These are phyloP conservation scores for Oligophagozyma castellii DNA, from an alignment of 1,139 yeast species.

Conservation along the genomic window DNA sequence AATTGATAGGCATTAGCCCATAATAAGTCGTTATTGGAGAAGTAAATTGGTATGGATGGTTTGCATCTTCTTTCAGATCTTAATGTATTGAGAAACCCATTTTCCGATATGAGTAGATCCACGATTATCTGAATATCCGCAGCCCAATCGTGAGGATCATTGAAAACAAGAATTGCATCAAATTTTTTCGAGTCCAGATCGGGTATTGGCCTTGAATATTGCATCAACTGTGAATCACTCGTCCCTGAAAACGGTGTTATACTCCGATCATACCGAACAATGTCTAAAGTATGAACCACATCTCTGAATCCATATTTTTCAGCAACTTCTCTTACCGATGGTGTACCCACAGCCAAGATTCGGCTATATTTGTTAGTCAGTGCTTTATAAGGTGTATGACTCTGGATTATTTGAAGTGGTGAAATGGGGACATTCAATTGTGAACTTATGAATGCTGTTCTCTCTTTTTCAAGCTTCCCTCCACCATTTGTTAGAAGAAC, in stretches of 20 bases:
- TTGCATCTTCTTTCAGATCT: constrained; percentile 24
- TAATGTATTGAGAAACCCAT: constrained; percentile 55
- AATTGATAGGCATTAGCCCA: constrained; percentile 80
- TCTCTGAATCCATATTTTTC: constrained; percentile 64
- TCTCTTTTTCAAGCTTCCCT: constrained; percentile 53
- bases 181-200: constrained; percentile 33
- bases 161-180: constrained; percentile 75
- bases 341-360: constrained; percentile 78
- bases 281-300: constrained; percentile 66
- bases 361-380: constrained; percentile 40
- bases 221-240: constrained; percentile 39
- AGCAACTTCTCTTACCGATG: constrained; percentile 64
- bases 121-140: constrained; percentile 68
- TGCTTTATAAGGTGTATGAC: constrained; percentile 80
- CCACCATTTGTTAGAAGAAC: constrained; percentile 89
- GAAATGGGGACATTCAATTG: constrained; percentile 37
- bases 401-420: constrained; percentile 63
- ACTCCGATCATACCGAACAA: constrained; percentile 33
- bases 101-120: constrained; percentile 54
- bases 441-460: constrained; percentile 46
- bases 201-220: constrained; percentile 29
- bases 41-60: constrained; percentile 69
- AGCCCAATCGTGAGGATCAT: constrained; percentile 86
- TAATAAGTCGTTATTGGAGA: constrained; percentile 74
- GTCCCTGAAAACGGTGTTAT: constrained; percentile 60